phyloP scores from a whole-genome alignment of 2,329 filamentous ascomycete species.

The Fonsecaea erecta region DNA sequence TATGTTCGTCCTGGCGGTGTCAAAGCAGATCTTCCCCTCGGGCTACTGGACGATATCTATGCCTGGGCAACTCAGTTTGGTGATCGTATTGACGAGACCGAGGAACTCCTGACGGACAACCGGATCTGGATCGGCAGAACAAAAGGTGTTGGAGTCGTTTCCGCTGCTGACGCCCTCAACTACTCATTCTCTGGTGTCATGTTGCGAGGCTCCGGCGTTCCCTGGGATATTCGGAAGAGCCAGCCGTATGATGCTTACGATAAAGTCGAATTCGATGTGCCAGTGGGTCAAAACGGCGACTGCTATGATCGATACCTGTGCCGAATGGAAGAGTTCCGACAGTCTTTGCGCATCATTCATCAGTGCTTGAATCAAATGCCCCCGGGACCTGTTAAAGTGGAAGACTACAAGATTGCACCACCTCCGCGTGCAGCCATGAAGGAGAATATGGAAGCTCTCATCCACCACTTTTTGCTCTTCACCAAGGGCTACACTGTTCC shows the following conservation, averaged over 20 bases:
- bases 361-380: slow-evolving; percentile 99
- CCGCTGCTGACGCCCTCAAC: slow-evolving; percentile 92
- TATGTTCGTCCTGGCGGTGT: slow-evolving; percentile 97
- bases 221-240: slow-evolving; percentile 95
- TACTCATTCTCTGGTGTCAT: slow-evolving; percentile 96
- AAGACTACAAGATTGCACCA: slow-evolving; percentile 98
- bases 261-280: slow-evolving; percentile 96
- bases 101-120: slow-evolving; percentile 98
- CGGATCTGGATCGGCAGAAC: slow-evolving; percentile 97
- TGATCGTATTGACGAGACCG: slow-evolving; percentile 97
- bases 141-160: slow-evolving; percentile 87
- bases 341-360: slow-evolving; percentile 96
- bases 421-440: slow-evolving; percentile 98
- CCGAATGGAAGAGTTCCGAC: slow-evolving; percentile 99
- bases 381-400: slow-evolving; percentile 86
- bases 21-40: slow-evolving; percentile 89
- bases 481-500: slow-evolving; percentile 98
- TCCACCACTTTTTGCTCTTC: slow-evolving; percentile 98
- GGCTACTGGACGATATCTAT: slow-evolving; percentile 97
- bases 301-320: slow-evolving; percentile 99
- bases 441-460: slow-evolving; percentile 99
- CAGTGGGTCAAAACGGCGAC: slow-evolving; percentile 94
- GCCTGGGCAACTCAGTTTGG: slow-evolving; percentile 99
- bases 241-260: slow-evolving; percentile 98
- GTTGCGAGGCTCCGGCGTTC: slow-evolving; percentile 93